Percentiles rank a stretch among this genome's conserved stretches.
Conservation (phyloP, 2,329 filamentous ascomycete genomes). For the Lojkania enalia region DNA sequence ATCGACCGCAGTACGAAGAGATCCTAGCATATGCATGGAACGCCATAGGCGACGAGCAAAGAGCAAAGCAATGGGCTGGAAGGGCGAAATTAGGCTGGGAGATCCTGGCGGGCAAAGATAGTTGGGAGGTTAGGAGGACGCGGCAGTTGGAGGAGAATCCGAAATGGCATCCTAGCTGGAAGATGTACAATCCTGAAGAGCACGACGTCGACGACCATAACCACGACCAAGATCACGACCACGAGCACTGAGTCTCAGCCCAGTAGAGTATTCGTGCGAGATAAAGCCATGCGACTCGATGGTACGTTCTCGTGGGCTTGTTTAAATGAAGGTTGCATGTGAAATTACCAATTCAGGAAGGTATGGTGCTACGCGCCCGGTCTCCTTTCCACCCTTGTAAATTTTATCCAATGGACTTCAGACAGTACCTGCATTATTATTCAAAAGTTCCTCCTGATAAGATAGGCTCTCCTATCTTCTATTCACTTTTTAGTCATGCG, state of each 20-base stretch:
- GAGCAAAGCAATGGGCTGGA: slow-evolving; percentile 33
- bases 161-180: slow-evolving; percentile 19
- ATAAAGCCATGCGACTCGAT: no score
- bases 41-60: slow-evolving; percentile 26
- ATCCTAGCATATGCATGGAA: slow-evolving; percentile 39
- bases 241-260: no score
- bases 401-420: background rate
- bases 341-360: background rate
- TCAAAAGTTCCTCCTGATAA: background rate
- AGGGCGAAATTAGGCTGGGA: slow-evolving; percentile 23
- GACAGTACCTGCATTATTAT: background rate
- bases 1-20: slow-evolving; percentile 35
- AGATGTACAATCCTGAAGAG: slow-evolving; percentile 8
- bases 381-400: background rate
- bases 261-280: no score
- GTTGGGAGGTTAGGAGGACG: slow-evolving; percentile 19
- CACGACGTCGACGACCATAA: slow-evolving; percentile 3
- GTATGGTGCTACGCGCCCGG: background rate
- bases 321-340: no score
- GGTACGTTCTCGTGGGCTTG: no score
- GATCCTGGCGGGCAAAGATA: slow-evolving; percentile 19
- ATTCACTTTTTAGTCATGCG: background rate
- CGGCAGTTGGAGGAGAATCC: slow-evolving; percentile 13
- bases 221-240: slow-evolving; percentile 9
- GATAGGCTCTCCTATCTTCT: background rate